Evolutionary conservation across 106 monocot genomes (phyloP).

Genomic region (Ottelia alismoides): DNA sequence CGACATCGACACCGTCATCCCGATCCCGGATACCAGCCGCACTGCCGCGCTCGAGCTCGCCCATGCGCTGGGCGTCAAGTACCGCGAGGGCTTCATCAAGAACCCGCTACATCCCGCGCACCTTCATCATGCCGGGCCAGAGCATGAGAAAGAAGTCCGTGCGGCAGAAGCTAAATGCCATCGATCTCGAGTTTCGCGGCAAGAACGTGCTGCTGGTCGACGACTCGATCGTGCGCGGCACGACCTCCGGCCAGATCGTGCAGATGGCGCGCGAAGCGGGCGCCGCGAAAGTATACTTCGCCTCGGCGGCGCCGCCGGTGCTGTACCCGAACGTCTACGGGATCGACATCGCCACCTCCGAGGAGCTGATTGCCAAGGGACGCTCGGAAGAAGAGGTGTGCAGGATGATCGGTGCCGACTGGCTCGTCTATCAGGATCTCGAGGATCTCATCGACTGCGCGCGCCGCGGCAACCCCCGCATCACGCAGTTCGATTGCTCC

Average conservation of each 20-base stretch:
- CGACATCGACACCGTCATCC: no score
- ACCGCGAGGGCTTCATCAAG: no score
- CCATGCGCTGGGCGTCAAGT: no score
- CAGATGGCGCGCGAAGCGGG: not conserved
- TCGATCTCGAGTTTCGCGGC: not conserved
- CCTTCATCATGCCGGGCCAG: no score
- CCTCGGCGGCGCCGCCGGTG: not conserved
- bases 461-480: no score
- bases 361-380: not conserved
- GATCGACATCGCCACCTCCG: not conserved
- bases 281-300: not conserved
- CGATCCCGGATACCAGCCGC: no score
- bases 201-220: not conserved
- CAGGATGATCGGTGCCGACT: not conserved
- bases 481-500: no score
- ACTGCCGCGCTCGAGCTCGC: no score
- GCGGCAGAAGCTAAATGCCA: not conserved
- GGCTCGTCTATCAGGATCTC: no score
- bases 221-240: conserved; percentile 1
- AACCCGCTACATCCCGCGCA: no score
- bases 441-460: no score
- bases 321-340: not conserved
- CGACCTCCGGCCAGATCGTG: not conserved
- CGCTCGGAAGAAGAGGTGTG: not conserved
- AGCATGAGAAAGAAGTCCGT: no score